Base-by-base conservation (phyloP, 163 green algal species). In the Prototheca cutis region DNA sequence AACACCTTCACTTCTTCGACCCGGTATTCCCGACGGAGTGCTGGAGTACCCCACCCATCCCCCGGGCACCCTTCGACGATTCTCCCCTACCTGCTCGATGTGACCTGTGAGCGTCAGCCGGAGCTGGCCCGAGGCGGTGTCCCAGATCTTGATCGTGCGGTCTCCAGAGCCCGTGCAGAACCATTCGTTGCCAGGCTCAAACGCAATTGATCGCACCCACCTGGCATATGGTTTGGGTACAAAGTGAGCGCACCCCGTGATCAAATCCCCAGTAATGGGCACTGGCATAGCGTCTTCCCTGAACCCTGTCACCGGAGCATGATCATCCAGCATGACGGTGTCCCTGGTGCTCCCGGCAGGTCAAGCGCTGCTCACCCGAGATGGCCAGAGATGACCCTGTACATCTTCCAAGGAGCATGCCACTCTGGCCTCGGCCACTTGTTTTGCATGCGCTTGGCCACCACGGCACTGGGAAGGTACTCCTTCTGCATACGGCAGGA, bases 121-220 rank as follows among this genome's bases (percentile, higher is more conserved):
- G 28, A 99, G 77, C 72, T 90, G 78, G 19, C 93, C 93, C 6
- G 63, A 85, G n/a, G 90, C 91, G 5, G 87, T 70, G 62, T 99
- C 93, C 93, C 93, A 99, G 29, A 97, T 81, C 82, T 97, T 97
- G 71, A 98, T 96, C 36, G 91, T 97, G 47, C 92, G 82, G 75
- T 97, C 92, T 52, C 63, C 82, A 33, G 73, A 87, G 40, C 93
- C 93, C 0, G 91, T 98, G 6, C 60, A 80, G 61, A 99, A 98
- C 87, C 88, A 99, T 69, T 96, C 86, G 74, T 99, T 99, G 60
- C 72, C 64, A 4, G 90, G 86, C 59, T 99, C 93, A 63, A 98
- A 87, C 0, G 90, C 87, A 10, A 99, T 59, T 2, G 63, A 90
- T 6, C 90, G 83, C 49, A 98, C 91, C 90, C 86, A 94, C 24